Conservation (phyloP, 2,329 filamentous ascomycete genomes). For the Coniella lustricola region DNA sequence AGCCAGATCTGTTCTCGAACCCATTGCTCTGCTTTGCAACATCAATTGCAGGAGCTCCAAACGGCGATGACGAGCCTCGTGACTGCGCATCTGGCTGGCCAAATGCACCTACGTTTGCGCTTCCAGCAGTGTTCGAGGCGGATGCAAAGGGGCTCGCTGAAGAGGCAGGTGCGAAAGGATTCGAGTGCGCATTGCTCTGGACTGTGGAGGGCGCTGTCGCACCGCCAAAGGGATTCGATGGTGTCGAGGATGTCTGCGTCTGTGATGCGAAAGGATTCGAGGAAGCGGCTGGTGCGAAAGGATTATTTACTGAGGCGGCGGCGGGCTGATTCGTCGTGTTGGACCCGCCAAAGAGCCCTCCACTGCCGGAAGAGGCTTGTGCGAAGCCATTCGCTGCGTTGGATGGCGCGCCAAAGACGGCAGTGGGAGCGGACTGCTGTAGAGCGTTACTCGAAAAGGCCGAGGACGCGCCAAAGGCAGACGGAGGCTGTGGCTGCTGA, state of each 20-base stretch:
- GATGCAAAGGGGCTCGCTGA: conserved; percentile 7
- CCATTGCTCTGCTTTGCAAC: conserved; percentile 13
- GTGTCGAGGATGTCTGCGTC: background rate
- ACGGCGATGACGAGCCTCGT: background rate
- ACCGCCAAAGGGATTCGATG: conserved; percentile 5
- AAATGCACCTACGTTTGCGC: background rate
- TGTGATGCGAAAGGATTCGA: conserved; percentile 17
- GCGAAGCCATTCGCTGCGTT: conserved; percentile 3
- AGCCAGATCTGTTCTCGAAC: conserved; percentile 6
- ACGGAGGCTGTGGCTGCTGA: conserved; percentile 3
- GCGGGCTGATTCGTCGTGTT: conserved; percentile 6
- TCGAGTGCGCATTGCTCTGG: conserved; percentile 2
- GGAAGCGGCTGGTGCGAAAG: conserved; percentile 7
- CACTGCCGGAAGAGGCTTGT: background rate
- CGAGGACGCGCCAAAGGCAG: conserved; percentile 10
- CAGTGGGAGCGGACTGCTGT: background rate
- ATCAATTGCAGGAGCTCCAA: conserved; percentile 1
- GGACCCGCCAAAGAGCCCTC: conserved; percentile 6
- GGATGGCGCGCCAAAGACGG: conserved; percentile 2
- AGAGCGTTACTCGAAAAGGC: background rate
- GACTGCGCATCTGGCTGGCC: conserved; percentile 1
- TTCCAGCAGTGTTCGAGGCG: background rate
- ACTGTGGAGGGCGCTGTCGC: background rate
- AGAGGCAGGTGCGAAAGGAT: conserved; percentile 9
- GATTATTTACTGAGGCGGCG: conserved; percentile 9